Evolutionary conservation across 2,329 filamentous ascomycete species (phyloP).

Genomic region (Penicillium sp.): DNA sequence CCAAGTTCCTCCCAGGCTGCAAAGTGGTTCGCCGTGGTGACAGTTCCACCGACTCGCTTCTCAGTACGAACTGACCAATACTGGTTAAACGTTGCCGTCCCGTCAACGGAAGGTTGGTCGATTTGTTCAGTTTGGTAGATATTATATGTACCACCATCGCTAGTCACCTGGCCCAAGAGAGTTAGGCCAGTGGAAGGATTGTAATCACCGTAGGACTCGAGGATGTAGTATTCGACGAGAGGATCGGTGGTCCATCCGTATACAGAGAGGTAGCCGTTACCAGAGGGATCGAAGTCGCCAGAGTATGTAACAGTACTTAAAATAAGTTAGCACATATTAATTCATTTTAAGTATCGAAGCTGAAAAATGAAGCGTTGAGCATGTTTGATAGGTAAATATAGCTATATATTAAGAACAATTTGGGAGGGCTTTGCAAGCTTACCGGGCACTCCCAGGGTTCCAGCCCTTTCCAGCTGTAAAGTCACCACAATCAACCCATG

Average conservation of each 20-base stretch:
- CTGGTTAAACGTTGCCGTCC: conserved; percentile 40
- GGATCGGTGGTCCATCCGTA: conserved; percentile 43
- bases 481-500: conserved; percentile 49
- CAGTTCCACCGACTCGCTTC: conserved; percentile 33
- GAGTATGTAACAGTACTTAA: conserved; percentile 23
- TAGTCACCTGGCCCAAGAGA: conserved; percentile 32
- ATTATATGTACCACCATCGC: conserved; percentile 36
- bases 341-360: neutral
- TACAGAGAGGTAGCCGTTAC: conserved; percentile 31
- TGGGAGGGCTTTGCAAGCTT: conserved; percentile 17
- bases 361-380: neutral
- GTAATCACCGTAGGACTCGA: conserved; percentile 29
- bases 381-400: too few relatives aligned
- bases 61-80: conserved; percentile 40
- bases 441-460: conserved; percentile 52
- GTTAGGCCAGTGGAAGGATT: conserved; percentile 27
- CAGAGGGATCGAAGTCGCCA: conserved; percentile 28
- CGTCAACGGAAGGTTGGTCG: conserved; percentile 38
- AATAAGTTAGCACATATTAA: neutral
- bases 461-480: conserved; percentile 59
- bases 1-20: conserved; percentile 31
- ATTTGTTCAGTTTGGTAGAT: conserved; percentile 34
- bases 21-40: conserved; percentile 36
- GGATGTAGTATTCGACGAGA: conserved; percentile 36
- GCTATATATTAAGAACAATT: too few relatives aligned